These are phyloP conservation scores for Sporothrix brasiliensis DNA, from an alignment of 2,329 filamentous ascomycete species.

Conservation along the genomic window DNA sequence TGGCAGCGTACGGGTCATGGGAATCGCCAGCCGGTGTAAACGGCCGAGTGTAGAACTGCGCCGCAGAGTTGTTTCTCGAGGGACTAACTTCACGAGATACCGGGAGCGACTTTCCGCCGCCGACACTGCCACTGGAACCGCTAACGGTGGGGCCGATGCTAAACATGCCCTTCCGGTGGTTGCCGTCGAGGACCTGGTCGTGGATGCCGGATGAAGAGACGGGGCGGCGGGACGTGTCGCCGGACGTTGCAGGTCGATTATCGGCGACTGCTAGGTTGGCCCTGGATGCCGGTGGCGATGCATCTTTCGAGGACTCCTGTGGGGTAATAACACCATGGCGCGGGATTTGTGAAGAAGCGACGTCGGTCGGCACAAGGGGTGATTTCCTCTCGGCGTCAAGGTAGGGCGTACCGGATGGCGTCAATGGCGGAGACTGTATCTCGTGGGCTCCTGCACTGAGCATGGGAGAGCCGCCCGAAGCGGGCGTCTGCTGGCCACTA, in stretches of 20 bases:
- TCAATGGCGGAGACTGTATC: slow-evolving; percentile 86
- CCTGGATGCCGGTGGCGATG: slow-evolving; percentile 48
- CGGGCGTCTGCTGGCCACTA: slow-evolving; percentile 66
- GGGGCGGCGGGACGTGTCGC: slow-evolving; percentile 48
- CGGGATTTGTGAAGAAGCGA: slow-evolving; percentile 34
- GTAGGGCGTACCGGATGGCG: slow-evolving; percentile 72
- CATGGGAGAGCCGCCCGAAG: slow-evolving; percentile 66
- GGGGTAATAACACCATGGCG: slow-evolving; percentile 60
- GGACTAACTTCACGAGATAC: slow-evolving; percentile 66
- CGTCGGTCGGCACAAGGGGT: slow-evolving; percentile 35
- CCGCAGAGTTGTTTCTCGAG: slow-evolving; percentile 60
- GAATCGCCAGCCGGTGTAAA: slow-evolving; percentile 77
- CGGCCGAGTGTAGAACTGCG: slow-evolving; percentile 69
- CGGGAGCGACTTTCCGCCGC: slow-evolving; percentile 53
- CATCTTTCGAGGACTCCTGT: slow-evolving; percentile 65
- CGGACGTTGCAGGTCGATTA: slow-evolving; percentile 44
- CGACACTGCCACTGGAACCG: slow-evolving; percentile 43
- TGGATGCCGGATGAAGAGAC: slow-evolving; percentile 45
- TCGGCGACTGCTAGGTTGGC: slow-evolving; percentile 45
- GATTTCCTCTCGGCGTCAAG: slow-evolving; percentile 45
- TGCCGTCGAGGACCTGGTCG: slow-evolving; percentile 37
- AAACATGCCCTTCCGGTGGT: slow-evolving; percentile 60
- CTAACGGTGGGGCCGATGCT: slow-evolving; percentile 47
- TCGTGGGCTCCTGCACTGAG: slow-evolving; percentile 68
- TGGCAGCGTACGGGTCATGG: slow-evolving; percentile 86